Conservation (phyloP, 768 basidiomycete genomes). For the Sarcomyxa edulis region DNA sequence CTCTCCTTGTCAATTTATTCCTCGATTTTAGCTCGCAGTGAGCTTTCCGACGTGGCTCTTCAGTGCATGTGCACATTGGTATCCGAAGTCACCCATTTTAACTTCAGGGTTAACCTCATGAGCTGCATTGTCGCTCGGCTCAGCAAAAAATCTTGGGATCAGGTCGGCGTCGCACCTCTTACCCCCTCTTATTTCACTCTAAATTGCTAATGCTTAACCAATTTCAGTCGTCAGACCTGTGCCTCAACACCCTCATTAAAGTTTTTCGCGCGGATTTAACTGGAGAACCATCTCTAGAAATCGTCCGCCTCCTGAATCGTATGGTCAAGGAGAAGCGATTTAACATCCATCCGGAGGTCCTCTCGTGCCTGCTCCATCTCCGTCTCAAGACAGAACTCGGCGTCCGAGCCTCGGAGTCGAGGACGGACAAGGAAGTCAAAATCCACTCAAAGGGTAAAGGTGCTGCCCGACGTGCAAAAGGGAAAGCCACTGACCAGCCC, state of each 20-base stretch:
- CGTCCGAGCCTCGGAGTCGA: conserved; percentile 70
- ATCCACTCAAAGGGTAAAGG: conserved; percentile 38
- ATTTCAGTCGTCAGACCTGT: conserved; percentile 75
- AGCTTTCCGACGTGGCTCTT: conserved; percentile 64
- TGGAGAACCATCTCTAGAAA: conserved; percentile 78
- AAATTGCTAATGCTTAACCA: conserved; percentile 11
- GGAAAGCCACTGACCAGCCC: conserved; percentile 53
- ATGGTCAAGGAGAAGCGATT: conserved; percentile 95
- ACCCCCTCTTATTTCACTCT: conserved; percentile 8
- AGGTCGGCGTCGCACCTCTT: conserved; percentile 48
- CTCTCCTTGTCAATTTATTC: conserved; percentile 1
- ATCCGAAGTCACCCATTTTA: conserved; percentile 88
- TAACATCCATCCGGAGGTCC: conserved; percentile 83
- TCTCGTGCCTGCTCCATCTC: conserved; percentile 79
- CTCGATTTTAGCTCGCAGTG: conserved; percentile 47
- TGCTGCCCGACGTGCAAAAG: conserved; percentile 42
- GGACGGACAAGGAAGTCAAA: conserved; percentile 49
- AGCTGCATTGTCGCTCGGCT: conserved; percentile 76
- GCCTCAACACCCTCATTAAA: conserved; percentile 72
- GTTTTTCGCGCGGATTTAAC: conserved; percentile 83
- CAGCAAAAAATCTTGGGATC: conserved; percentile 85
- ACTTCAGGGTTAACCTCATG: conserved; percentile 92
- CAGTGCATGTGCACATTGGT: conserved; percentile 86
- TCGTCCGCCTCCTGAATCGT: conserved; percentile 85
- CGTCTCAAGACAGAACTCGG: conserved; percentile 84